Evolutionary conservation across 163 green algal genomes (phyloP).

Genomic region (Scenedesmus sp.): DNA sequence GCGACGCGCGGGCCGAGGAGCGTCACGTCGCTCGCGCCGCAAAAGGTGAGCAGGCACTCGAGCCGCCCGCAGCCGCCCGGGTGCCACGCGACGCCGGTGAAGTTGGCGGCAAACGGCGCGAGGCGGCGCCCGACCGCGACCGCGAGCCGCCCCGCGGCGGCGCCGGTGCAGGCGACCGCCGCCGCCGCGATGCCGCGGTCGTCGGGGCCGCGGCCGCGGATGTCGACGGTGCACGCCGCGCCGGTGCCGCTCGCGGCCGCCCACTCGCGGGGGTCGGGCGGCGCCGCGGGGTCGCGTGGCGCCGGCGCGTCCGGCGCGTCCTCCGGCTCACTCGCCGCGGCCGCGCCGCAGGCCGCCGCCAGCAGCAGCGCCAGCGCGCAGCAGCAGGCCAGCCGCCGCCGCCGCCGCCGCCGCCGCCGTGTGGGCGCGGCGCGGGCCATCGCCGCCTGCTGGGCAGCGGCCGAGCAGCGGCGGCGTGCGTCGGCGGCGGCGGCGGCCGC

Average conservation of each 20-base stretch:
- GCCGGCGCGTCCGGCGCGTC: neutral
- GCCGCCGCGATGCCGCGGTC: neutral
- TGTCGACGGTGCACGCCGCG: neutral
- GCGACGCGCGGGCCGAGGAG: neutral
- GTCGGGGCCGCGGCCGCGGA: neutral
- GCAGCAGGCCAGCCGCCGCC: no score
- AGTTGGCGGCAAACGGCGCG: neutral
- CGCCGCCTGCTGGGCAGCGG: no score
- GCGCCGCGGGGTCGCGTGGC: no score
- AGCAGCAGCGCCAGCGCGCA: no score
- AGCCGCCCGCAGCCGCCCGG: neutral
- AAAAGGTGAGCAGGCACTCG: slow-evolving; percentile 1
- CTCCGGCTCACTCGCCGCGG: neutral
- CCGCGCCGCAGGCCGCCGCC: neutral
- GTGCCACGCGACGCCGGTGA: neutral
- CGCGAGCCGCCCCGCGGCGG: neutral
- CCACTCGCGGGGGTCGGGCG: no score
- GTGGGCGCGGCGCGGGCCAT: no score
- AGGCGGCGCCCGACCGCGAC: neutral
- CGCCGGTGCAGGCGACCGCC: neutral
- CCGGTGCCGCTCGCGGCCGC: neutral
- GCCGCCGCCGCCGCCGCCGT: no score
- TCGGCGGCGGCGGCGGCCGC: no score
- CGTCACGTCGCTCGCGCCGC: neutral
- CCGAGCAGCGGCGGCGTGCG: no score